Base-by-base conservation (phyloP, 768 basidiomycete species). In the Mycena capillaripes region DNA sequence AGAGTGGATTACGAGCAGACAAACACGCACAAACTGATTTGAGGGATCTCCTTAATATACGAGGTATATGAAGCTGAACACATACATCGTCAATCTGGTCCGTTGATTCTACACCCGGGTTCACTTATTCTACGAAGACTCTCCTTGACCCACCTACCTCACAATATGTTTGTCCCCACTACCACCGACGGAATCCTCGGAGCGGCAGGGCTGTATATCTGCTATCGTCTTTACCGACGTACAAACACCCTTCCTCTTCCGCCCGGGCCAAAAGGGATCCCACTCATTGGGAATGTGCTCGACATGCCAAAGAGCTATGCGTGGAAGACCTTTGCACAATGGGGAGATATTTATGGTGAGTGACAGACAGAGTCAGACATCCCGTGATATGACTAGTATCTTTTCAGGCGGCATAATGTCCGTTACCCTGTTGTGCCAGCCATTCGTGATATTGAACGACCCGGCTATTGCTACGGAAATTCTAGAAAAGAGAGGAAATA, bases 401-500 rank as follows among this genome's bases (percentile, higher is more conserved):
- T 16, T 29, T n/a, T 6, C 53, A 76, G 75, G 75, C 4, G 56
- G 66, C 4, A 71, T 76, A 23, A 69, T 74, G 75, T 76, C 75
- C 11, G 29, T 76, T 40, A 71, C 68, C 8, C 70, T 76, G 3
- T 38, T 76, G 17, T 61, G 75, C 25, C 72, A 72, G 27, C 69
- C 78, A 7, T 69, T 77, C 38, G 63, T 78, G 30, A 71, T 78
- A 17, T 59, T 78, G 40, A 77, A 74, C 70, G 61, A 70, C 58
- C 69, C 66, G 8, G 63, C 40, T 3, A 75, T 76, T 14, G 78
- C 76, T 0, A 38, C 60, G 30, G 84, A 86, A 34, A 74, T 85
- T 69, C 80, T 86, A 53, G 84, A 84, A 44, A 83, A 83, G 73
- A 83, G 83, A 61, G 84, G 85, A 19, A 76, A 78, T 42, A 68